Percentiles rank a stretch among this genome's conserved stretches.
Evolutionary conservation across 2,329 filamentous ascomycete species (phyloP).

Genomic region (Cercospora zeina): DNA sequence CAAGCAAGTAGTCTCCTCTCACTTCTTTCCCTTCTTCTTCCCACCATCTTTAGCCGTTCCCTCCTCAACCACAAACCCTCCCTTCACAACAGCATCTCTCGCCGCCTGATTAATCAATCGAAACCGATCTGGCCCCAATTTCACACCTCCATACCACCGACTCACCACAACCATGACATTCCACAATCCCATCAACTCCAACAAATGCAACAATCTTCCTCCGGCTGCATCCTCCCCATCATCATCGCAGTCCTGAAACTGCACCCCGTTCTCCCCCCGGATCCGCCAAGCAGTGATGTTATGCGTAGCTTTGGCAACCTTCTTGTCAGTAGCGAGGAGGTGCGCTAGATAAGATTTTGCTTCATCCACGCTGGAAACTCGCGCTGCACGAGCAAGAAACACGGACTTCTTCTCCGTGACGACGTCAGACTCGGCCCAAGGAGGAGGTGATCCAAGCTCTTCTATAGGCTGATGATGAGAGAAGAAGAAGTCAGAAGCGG

Average conservation of each 20-base stretch:
- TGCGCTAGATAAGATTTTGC: constrained; percentile 71
- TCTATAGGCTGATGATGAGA: constrained; percentile 39
- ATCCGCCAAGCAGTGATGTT: constrained; percentile 97
- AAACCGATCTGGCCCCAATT: constrained; percentile 85
- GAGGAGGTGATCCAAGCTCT: constrained; percentile 48
- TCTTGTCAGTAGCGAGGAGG: constrained; percentile 78
- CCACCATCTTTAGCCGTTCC: constrained; percentile 38
- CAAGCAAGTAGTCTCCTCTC: neutral
- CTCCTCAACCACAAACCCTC: constrained; percentile 63
- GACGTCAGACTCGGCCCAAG: constrained; percentile 74
- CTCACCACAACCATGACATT: constrained; percentile 89
- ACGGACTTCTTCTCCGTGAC: constrained; percentile 81
- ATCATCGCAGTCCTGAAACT: constrained; percentile 91
- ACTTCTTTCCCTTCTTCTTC: constrained; percentile 33
- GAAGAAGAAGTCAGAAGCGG: constrained; percentile 24
- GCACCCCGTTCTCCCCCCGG: constrained; percentile 51
- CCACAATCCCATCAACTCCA: constrained; percentile 95
- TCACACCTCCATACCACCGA: constrained; percentile 91
- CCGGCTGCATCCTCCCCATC: constrained; percentile 95
- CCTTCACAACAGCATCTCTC: constrained; percentile 78
- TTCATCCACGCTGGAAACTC: constrained; percentile 67
- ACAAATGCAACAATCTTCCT: constrained; percentile 76
- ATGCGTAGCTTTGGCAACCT: constrained; percentile 82
- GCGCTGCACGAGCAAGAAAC: constrained; percentile 76
- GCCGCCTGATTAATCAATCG: constrained; percentile 84